Evolutionary conservation across 345 rosid species (phyloP), one percentile per base, ranked within the genome.

Genomic region (Theobroma cacao): DNA sequence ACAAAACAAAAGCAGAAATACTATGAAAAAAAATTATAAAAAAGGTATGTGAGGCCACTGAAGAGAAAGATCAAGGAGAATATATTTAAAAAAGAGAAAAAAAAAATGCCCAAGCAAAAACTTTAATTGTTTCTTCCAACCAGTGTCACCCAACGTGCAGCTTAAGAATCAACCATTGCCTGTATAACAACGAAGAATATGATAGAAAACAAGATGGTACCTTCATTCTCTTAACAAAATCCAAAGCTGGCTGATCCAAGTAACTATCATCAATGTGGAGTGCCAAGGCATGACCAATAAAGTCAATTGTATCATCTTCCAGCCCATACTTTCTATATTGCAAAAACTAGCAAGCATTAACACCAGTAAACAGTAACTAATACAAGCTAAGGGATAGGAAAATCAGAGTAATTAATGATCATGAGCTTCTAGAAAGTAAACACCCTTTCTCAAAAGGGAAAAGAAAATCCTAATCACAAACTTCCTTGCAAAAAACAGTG

Each of bases 261-360:
- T 92, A 93, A 70, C 77, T 85, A 76, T 96, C 98, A 40, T 92
- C 91, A 12, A 81, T 82, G 55, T 93, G 90, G 55, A 96, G 97
- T 8, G 96, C 98, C 86, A 95, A 81, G 59, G 99, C 98, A 87
- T 95, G 98, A 41, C 97, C 97, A 10, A 95, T 90, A 67, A 92
- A 95, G 87, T 95, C 97, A 66, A 95, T 76, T 26, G 97, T 92
- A 78, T 95, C 90, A 68, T 95, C 99, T 83, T 95, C 99, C 71
- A 95, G 90, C 45, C 98, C 97, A 47, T 92, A 91, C 84, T 91
- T 95, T 36, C 97, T 92, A 77, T 68, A 65, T 30, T 26, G 2
- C 18, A 18, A 17, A 75, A 53, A 56, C 7, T 11, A 31, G 24
- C 30, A 58, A 1, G 26, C 50, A 15, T 56, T 7, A n/a, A 17